Conservation (phyloP, 129 eudicot species). For the Centaurea solstitialis region DNA sequence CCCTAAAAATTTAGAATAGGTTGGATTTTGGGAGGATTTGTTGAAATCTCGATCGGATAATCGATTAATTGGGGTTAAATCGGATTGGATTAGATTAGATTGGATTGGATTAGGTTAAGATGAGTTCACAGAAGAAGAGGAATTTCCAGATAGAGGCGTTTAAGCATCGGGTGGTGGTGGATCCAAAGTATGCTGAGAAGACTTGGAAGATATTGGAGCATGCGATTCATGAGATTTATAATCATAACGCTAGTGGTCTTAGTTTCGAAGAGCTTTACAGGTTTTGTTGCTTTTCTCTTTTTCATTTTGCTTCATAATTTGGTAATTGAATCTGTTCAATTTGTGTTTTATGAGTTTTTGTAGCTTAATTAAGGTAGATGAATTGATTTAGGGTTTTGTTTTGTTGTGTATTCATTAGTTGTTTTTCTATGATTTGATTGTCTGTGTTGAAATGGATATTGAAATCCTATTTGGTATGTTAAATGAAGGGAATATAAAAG, state of each 20-base stretch:
- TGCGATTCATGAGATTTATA: conserved; percentile 66
- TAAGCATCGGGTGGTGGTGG: conserved; percentile 59
- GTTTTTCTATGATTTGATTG: conserved; percentile 1
- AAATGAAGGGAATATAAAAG: background rate
- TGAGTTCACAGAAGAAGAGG: conserved; percentile 61
- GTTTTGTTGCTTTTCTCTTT: conserved; percentile 20
- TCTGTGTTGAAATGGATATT: conserved; percentile 6
- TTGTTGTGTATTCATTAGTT: background rate
- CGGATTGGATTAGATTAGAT: conserved; percentile 2
- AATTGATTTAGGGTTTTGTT: conserved; percentile 8
- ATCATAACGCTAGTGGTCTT: conserved; percentile 59
- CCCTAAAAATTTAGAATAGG: conserved; percentile 25
- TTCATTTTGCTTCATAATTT: background rate
- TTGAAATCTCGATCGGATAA: background rate
- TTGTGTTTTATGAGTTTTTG: background rate
- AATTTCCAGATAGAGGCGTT: conserved; percentile 65
- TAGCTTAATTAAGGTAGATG: background rate
- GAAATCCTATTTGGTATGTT: background rate
- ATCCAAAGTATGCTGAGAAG: conserved; percentile 62
- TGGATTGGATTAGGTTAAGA: conserved; percentile 1
- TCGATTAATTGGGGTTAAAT: background rate
- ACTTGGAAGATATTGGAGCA: conserved; percentile 67
- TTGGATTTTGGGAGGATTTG: background rate
- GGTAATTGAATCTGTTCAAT: background rate
- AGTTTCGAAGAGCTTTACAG: conserved; percentile 67